Evolutionary conservation across 257 asterid species (phyloP), one percentile per base, ranked within the genome.

Genomic region (Cinchona pubescens): DNA sequence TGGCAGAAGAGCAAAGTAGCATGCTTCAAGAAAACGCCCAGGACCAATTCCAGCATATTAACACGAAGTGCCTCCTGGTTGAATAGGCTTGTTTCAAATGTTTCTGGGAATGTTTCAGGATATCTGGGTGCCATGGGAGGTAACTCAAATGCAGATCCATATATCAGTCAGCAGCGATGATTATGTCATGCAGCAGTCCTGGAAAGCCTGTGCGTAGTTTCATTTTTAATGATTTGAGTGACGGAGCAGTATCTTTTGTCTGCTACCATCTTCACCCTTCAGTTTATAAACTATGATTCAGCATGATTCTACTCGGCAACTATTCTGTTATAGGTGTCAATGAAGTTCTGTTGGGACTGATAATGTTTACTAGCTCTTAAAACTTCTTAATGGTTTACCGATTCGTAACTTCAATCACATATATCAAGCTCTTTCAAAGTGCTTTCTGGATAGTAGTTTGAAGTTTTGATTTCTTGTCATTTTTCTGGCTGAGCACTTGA

Each of bases 61-160:
- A 83, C 87, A 43, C 88, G 97, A 75, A 91, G 97, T 88, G 85
- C 97, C 58, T 87, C 96, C 30, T 89, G 97, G 98, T 65, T 93
- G 88, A 84, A 42, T 73, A 83, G 35, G 68, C 58, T 82, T 14
- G 91, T 89, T 49, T 81, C 92, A 35, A 87, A 72, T 77, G 88
- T 90, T 79, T 23, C 86, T 42, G 91, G 85, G 55, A 76, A 88
- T 16, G 78, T 92, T 67, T 84, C 96, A 0, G 89, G 85, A 27
- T 93, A 93, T 85, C 51, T 88, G 71, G 92, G 88, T 76, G 75
- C 84, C 61, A 30, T 38, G 0, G 87, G n/a, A n/a, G n/a, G 40
- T 29, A 85, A 87, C 78, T 63, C 93, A n/a, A 81, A 75, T 37
- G 76, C 63, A 0, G 96, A 89, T 40, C 76, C 89, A 73, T 89